Evolutionary conservation across 768 basidiomycete species (phyloP), one percentile per base, ranked within the genome.

Genomic region (Suillus brevipes): DNA sequence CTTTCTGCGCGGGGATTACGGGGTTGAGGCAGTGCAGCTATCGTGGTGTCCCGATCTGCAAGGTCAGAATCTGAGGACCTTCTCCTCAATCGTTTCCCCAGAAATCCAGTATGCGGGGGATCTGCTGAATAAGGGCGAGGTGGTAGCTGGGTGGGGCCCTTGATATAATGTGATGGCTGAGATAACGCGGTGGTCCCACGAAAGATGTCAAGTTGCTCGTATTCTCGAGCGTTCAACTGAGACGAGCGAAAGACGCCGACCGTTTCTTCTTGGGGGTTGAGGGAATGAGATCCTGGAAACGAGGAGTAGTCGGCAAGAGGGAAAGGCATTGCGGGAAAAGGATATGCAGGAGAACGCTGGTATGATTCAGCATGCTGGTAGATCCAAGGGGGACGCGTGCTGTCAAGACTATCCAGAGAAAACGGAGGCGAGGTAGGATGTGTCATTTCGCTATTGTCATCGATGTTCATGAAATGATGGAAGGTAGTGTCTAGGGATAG

Each of bases 51-150:
- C 18, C 25, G 58, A 28, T 42, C 28, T 42, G 58, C 18, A 31
- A 59, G 38, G 25, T 28, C 23, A 31, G 58, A 59, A 20, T 59
- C 40, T 25, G 58, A 59, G 10, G 25, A 59, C 40, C 25, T 59
- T 59, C 58, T 59, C 58, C 58, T 59, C 25, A 59, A 28, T 43
- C 40, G 25, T 42, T 59, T 59, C 58, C 58, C 40, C 58, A 42
- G 40, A 42, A 16, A 25, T 31, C 40, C n/a, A 12, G 28, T 20
- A 42, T 6, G 58, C 25, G 58, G 58, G 28, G 58, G 58, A 59
- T 59, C 58, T 59, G 25, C 58, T 6, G 58, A 59, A 59, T 31
- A 43, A 42, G 28, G 28, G 20, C 40, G 58, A 20, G 58, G 58
- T 20, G 58, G 58, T 59, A 40, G 6, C 18, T 38, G 38, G 5